Base-by-base conservation (phyloP, 2,329 filamentous ascomycete species). In the Xylaria polymorpha region DNA sequence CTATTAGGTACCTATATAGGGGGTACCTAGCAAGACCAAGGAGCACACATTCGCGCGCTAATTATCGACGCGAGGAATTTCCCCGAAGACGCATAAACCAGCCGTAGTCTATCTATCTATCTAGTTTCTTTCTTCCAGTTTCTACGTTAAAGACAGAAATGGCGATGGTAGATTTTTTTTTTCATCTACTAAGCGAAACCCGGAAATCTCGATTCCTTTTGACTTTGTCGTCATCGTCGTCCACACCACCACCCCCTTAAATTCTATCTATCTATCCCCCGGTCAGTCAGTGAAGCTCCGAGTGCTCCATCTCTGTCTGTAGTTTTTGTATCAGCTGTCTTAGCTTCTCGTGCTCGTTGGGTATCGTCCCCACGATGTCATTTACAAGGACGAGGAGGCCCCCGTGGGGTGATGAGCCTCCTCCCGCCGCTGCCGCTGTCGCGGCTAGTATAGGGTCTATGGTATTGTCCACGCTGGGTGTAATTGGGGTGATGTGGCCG, bases 301-400 rank as follows among this genome's bases (percentile, higher is more conserved):
- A 46, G 9, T 46, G 43, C n/a, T 46, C 43, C 43, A 46, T 46
- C n/a, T 46, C 43, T 46, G 43, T 46, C n/a, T 46, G 43, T 12
- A 46, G n/a, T 46, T 22, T 20, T 7, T 46, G 43, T 20, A 46
- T 46, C 7, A 46, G 43, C 43, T 20, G 43, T 10, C 43, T 46
- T 22, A 46, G 18, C 4, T 46, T 46, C 8, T 46, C 43, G n/a
- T 46, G 43, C 8, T 46, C 43, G 8, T 22, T 46, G n/a, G 43
- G 43, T 20, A 46, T 46, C 10, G n/a, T 46, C n/a, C 43, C 43
- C n/a, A 46, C 43, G n/a, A 46, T 46, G 18, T 46, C 43, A 46
- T 46, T 6, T 7, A 46, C 43, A 22, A 46, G 43, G n/a, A 22
- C 43, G 43, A 46, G 43, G 4, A 46, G 43, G n/a, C 43, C 9